These are phyloP conservation scores for Sporothrix mexicana DNA, from an alignment of 2,329 filamentous ascomycete species.

Conservation along the genomic window DNA sequence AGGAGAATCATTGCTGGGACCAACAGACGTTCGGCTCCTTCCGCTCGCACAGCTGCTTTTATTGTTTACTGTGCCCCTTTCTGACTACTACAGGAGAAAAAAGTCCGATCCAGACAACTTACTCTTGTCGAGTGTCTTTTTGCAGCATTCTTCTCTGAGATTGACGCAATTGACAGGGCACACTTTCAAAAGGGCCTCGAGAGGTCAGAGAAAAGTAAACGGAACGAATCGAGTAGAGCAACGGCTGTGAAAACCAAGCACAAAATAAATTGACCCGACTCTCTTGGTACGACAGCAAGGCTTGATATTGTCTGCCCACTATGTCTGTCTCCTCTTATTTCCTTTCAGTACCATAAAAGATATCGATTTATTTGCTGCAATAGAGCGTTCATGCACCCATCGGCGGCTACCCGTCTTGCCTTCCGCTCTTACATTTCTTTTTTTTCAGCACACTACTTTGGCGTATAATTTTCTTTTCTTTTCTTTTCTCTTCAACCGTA, in stretches of 20 bases:
- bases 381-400: slow-evolving; percentile 11
- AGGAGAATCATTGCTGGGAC: background rate
- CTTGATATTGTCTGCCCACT: background rate
- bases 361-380: slow-evolving; percentile 20
- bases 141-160: background rate
- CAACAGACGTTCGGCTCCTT: background rate
- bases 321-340: background rate
- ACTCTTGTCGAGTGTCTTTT: background rate
- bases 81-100: background rate
- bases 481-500: background rate
- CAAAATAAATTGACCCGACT: background rate
- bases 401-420: slow-evolving; percentile 17
- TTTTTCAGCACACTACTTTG: too few relatives aligned
- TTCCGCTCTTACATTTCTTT: background rate
- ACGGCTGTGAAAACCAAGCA: background rate
- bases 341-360: background rate
- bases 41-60: background rate
- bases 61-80: slow-evolving; percentile 4
- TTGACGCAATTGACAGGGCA: too few relatives aligned
- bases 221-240: background rate
- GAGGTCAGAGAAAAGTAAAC: background rate
- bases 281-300: background rate
- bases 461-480: too few relatives aligned
- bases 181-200: too few relatives aligned
- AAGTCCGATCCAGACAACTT: background rate